Evolutionary conservation across 2,329 filamentous ascomycete species (phyloP), one percentile per base, ranked within the genome.

Genomic region (Parasarocladium wereldwijsianum): DNA sequence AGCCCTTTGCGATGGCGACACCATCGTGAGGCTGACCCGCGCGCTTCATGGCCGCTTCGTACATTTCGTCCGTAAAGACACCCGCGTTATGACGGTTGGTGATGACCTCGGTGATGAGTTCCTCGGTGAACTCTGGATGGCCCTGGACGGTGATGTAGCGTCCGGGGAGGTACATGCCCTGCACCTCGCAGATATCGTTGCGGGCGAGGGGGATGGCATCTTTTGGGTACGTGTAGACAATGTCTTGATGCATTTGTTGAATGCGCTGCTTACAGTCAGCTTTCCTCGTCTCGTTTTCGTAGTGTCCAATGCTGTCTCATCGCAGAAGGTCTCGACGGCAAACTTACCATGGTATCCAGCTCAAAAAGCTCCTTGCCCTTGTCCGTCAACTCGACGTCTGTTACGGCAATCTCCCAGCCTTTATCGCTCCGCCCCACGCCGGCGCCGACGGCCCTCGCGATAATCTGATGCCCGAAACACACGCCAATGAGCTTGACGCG

Each of bases 21-120:
- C 87, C 86, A 49, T 94, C 85, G 38, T 94, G 84, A 32, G 69
- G 60, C 19, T 72, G 62, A 7, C 57, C 58, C 3, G 76, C 76
- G 36, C 82, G 67, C 6, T 54, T 56, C 47, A 86, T 67, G 16
- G 70, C 81, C 41, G 82, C 77, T 33, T 70, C 54, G 40, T 70
- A 87, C 36, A 77, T 52, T 12, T 70, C 70, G 33, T 86, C 72
- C 32, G 64, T 55, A 38, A 93, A 79, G 14, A 90, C 61, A 1
- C 81, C 82, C n/a, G 43, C 38, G 1, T 38, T 29, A 24, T 44
- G 41, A 16, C 49, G 40, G n/a, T 34, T 26, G 17, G 44, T 32
- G 15, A 57, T 41, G 18, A 57, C 41, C 31, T 52, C 47, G 2
- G 50, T 46, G 37, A 62, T 57, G 32, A 55, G 55, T 10, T 50